Evolutionary conservation across 208 protist genomes (phyloP).

Genomic region (Leishmania mexicana): DNA sequence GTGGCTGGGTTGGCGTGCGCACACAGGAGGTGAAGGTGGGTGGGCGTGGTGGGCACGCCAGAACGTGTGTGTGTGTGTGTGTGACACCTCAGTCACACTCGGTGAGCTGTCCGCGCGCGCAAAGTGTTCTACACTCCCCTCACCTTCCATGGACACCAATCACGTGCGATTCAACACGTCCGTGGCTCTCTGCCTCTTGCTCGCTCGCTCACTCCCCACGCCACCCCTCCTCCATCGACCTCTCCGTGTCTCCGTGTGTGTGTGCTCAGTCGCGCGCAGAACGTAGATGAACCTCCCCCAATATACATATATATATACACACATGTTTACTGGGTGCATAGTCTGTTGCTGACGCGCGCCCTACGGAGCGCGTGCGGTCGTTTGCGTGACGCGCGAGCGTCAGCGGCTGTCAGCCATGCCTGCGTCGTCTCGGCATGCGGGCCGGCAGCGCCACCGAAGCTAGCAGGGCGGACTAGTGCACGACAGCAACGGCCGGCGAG

Average conservation of each 20-base stretch:
- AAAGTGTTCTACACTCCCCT: neutral
- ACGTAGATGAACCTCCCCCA: too few relatives aligned
- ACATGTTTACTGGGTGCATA: neutral
- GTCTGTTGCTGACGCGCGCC: neutral
- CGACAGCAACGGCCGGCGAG: neutral
- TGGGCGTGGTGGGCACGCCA: neutral
- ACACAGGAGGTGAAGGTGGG: too few relatives aligned
- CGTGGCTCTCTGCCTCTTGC: too few relatives aligned
- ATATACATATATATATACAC: neutral
- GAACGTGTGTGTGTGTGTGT: neutral
- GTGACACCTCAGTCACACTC: neutral
- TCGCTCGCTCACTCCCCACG: neutral
- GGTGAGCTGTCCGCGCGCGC: too few relatives aligned
- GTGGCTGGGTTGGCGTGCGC: neutral
- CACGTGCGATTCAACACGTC: neutral
- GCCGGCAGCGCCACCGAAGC: neutral
- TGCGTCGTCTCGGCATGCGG: neutral
- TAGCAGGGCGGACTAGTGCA: slow-evolving; percentile 5
- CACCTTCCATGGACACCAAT: too few relatives aligned
- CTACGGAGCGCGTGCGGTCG: neutral
- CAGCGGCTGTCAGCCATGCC: neutral
- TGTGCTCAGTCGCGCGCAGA: too few relatives aligned
- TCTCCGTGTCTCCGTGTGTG: too few relatives aligned
- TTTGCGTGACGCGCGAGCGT: neutral
- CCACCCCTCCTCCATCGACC: too few relatives aligned